phyloP scores from a whole-genome alignment of 140 eudicot species.

The Anethum foeniculum region DNA sequence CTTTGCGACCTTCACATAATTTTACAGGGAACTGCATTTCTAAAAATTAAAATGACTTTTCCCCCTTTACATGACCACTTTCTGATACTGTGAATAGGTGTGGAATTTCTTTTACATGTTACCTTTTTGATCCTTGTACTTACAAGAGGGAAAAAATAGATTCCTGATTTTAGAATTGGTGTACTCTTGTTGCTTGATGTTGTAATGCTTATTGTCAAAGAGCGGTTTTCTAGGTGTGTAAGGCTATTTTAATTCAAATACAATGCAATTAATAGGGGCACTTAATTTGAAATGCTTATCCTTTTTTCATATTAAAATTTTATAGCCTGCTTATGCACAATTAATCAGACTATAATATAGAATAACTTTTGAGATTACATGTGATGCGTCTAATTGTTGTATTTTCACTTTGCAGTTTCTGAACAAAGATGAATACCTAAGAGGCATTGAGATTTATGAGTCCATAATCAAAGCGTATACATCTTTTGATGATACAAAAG shows the following conservation, averaged over 20 bases:
- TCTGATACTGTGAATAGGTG: not conserved
- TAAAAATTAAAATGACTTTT: not conserved
- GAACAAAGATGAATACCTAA: slow-evolving; percentile 77
- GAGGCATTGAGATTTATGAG: slow-evolving; percentile 71
- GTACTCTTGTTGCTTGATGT: not conserved
- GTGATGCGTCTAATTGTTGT: slow-evolving; percentile 14
- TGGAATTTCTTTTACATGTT: not conserved
- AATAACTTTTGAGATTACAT: not conserved
- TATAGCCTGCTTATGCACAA: not conserved
- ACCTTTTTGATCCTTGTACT: not conserved
- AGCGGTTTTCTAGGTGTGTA: not conserved
- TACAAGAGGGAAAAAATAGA: not conserved
- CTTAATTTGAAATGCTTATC: not conserved
- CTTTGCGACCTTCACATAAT: not conserved
- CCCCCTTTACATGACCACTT: not conserved
- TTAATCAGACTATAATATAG: not conserved
- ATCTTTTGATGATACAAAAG: slow-evolving; percentile 39
- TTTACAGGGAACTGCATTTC: not conserved
- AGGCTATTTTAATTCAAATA: not conserved
- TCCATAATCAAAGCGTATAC: slow-evolving; percentile 72
- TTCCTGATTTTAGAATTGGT: not conserved
- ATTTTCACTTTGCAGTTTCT: slow-evolving; percentile 45
- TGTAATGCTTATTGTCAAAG: not conserved
- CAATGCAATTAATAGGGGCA: not conserved
- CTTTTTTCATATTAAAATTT: not conserved